Base-by-base conservation (phyloP, 768 basidiomycete species). In the Naematelia aurantialba region DNA sequence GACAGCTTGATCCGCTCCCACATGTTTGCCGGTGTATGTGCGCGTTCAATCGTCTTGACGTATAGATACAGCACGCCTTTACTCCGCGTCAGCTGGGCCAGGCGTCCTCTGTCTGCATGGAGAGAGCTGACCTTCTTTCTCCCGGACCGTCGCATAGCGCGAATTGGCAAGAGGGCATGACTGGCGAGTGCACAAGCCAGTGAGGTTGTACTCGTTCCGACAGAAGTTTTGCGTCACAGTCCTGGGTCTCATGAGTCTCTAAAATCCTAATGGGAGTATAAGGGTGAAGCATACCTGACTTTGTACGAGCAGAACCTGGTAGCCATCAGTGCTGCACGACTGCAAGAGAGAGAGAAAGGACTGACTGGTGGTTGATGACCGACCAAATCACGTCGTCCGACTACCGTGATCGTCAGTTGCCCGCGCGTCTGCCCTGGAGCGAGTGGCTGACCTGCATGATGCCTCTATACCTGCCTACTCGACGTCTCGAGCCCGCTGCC, bases 161-260 rank as follows among this genome's bases (percentile, higher is more conserved):
- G 93, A 93, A 74, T 98, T 98, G 3, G 96, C 96, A n/a, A 99
- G 80, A 0, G 96, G 96, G 79, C 96, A 98, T 49, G 92, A 92
- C 71, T 93, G 91, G 56, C 93, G 81, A 73, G 85, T 90, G 79
- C 96, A 99, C 66, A 98, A 82, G 21, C 96, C 96, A 11, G 93
- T 93, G 25, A 97, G 87, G 77, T 99, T 99, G 81, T 96, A 97
- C 79, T 96, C 91, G 78, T 99, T 99, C 55, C 93, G 82, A 79
- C 96, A 98, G 80, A 99, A 98, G 75, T 96, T 97, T 79, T 98
- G 94, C 1, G 91, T 96, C 1, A 85, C 81, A 0, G 94, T 94
- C 78, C 92, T 94, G 75, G 10, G 17, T 4, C 8, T 52, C 52
- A 52, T 17, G 22, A 14, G 14, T 31, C 24, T 39, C n/a, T 2